A percentile compares a stretch with the other conserved stretches of the same genome.
Conservation (phyloP, 1,284 basidiomycete species). For the Xerocomus amazonicus region DNA sequence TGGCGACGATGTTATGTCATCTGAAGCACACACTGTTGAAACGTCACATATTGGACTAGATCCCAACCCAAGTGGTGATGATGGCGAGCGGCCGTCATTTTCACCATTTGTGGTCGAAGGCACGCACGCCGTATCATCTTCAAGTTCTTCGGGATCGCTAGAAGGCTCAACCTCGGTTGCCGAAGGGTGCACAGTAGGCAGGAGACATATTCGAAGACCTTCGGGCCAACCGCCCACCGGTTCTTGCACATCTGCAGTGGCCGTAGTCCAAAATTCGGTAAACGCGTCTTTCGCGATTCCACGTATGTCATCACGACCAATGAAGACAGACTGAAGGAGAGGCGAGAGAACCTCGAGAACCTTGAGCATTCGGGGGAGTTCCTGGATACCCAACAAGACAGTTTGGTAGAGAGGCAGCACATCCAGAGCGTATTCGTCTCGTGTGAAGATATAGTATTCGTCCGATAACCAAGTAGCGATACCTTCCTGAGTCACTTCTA, state of each 20-base stretch:
- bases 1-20: slow-evolving; percentile 14
- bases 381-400: slow-evolving; percentile 46
- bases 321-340: slow-evolving; percentile 53
- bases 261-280: slow-evolving; percentile 53
- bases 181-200: slow-evolving; percentile 1
- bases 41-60: slow-evolving; percentile 8
- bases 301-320: slow-evolving; percentile 44
- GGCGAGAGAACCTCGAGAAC: slow-evolving; percentile 44
- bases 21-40: slow-evolving; percentile 1
- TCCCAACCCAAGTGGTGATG: slow-evolving; percentile 6
- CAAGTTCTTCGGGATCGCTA: slow-evolving; percentile 25
- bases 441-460: slow-evolving; percentile 45
- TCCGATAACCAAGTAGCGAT: slow-evolving; percentile 63
- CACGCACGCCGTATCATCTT: slow-evolving; percentile 11
- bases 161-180: slow-evolving; percentile 16
- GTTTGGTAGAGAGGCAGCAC: slow-evolving; percentile 61
- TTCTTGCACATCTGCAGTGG: slow-evolving; percentile 38
- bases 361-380: slow-evolving; percentile 36
- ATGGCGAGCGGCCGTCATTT: slow-evolving; percentile 9
- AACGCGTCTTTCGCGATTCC: slow-evolving; percentile 45
- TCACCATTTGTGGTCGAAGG: slow-evolving; percentile 4
- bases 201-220: slow-evolving; percentile 41
- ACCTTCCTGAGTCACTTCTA: slow-evolving; percentile 52
- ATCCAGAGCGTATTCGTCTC: slow-evolving; percentile 55
- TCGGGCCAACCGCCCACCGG: slow-evolving; percentile 51